These are phyloP conservation scores for Persicaria tinctoria DNA, from an alignment of 148 eudicot species.

Conservation along the genomic window DNA sequence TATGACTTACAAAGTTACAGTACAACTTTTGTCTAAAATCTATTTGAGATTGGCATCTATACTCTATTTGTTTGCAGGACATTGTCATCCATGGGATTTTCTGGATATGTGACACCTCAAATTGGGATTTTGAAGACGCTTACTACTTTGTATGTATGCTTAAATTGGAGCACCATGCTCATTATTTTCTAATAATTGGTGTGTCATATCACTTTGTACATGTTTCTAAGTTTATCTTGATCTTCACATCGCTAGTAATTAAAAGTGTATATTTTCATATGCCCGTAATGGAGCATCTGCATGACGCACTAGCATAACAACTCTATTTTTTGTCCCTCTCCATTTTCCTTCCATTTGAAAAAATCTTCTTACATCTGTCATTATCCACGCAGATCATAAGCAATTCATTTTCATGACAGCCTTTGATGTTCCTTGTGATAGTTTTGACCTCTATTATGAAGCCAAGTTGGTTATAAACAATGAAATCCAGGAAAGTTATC, in stretches of 20 bases:
- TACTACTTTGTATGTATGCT: conserved; percentile 58
- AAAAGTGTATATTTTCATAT: not conserved
- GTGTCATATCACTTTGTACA: not conserved
- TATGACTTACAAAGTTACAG: not conserved
- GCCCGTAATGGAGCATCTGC: not conserved
- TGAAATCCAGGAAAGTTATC: conserved; percentile 3
- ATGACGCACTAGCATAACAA: not conserved
- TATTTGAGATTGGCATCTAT: conserved; percentile 9
- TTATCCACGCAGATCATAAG: not conserved
- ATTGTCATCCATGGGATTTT: conserved; percentile 67
- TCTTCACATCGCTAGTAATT: not conserved
- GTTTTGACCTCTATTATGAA: not conserved
- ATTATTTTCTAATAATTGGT: not conserved
- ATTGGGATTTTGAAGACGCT: conserved; percentile 52
- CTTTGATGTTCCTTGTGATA: not conserved
- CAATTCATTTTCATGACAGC: not conserved
- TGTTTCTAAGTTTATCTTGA: too few species aligned
- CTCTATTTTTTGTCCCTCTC: not conserved
- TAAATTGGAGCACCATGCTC: not conserved
- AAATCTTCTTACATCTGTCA: not conserved
- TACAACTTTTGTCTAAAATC: not conserved
- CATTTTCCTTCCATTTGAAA: not conserved
- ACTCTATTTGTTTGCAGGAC: conserved; percentile 39
- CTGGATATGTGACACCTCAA: conserved; percentile 60
- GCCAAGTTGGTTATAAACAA: not conserved